phyloP scores from a whole-genome alignment of 2,329 filamentous ascomycete genomes.

The Pseudovirgaria hyperparasitica region DNA sequence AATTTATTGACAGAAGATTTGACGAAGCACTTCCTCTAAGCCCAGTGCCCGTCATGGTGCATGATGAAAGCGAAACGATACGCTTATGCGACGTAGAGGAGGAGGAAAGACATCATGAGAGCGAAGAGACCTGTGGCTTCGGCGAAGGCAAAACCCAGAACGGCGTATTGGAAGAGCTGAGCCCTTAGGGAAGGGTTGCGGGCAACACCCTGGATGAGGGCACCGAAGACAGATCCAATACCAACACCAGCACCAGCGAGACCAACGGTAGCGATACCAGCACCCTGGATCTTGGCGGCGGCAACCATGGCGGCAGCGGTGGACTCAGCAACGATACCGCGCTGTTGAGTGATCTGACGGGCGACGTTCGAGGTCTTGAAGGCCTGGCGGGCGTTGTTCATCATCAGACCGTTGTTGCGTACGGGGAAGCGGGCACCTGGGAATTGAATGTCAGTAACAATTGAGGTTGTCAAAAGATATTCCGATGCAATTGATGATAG shows the following conservation, averaged over 20 bases:
- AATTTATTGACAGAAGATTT: too few species aligned
- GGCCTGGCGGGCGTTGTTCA: constrained; percentile 22
- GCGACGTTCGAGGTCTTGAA: constrained; percentile 28
- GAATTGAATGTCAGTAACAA: constrained; percentile 16
- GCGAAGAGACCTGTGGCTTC: constrained; percentile 65
- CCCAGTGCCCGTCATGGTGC: too few species aligned
- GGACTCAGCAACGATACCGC: constrained; percentile 29
- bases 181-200: constrained; percentile 90
- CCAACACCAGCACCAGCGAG: constrained; percentile 86
- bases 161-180: constrained; percentile 93
- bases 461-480: constrained; percentile 9
- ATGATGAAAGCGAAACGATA: too few species aligned
- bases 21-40: too few species aligned
- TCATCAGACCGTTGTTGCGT: constrained; percentile 25
- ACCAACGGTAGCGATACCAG: constrained; percentile 64
- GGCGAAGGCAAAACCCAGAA: constrained; percentile 91
- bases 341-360: constrained; percentile 27
- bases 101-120: constrained; percentile 36
- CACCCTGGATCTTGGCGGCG: constrained; percentile 30
- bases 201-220: constrained; percentile 78
- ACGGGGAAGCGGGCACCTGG: constrained; percentile 16
- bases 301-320: constrained; percentile 29
- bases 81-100: constrained; percentile 29
- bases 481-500: constrained; percentile 7
- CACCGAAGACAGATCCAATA: constrained; percentile 90